These are phyloP conservation scores for Candida silvicultrix DNA, from an alignment of 805 yeast genomes.

Conservation along the genomic window DNA sequence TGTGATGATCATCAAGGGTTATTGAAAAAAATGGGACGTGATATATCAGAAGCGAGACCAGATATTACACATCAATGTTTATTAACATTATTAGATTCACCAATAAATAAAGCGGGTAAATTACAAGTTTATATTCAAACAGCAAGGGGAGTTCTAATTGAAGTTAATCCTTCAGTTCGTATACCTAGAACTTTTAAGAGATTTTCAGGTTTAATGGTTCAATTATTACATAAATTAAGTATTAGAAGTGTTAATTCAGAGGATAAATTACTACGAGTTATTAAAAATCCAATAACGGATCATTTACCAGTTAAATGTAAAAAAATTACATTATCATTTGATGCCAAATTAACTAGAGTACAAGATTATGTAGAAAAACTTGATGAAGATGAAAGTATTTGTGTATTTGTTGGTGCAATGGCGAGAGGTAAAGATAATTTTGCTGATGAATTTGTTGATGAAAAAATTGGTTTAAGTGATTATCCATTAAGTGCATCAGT, in stretches of 20 bases:
- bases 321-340: conserved; percentile 86
- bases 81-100: conserved; percentile 91
- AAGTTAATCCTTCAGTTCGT: conserved; percentile 93
- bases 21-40: conserved; percentile 92
- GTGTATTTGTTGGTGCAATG: conserved; percentile 99
- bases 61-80: conserved; percentile 98
- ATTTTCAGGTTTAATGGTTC: conserved; percentile 97
- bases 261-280: conserved; percentile 87
- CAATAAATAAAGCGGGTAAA: conserved; percentile 95
- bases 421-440: conserved; percentile 97
- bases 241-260: conserved; percentile 94
- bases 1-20: conserved; percentile 99
- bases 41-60: conserved; percentile 98
- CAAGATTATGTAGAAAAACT: conserved; percentile 80
- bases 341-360: conserved; percentile 81
- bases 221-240: conserved; percentile 83
- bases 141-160: conserved; percentile 89
- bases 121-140: conserved; percentile 96
- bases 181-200: conserved; percentile 98
- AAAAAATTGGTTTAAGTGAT: conserved; percentile 91
- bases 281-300: conserved; percentile 95
- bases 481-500: conserved; percentile 96
- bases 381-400: conserved; percentile 86
- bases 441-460: conserved; percentile 96
- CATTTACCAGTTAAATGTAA: conserved; percentile 95